Evolutionary conservation across 2,329 filamentous ascomycete genomes (phyloP), one percentile per base, ranked within the genome.

Genomic region (Ophiostoma fasciatum): DNA sequence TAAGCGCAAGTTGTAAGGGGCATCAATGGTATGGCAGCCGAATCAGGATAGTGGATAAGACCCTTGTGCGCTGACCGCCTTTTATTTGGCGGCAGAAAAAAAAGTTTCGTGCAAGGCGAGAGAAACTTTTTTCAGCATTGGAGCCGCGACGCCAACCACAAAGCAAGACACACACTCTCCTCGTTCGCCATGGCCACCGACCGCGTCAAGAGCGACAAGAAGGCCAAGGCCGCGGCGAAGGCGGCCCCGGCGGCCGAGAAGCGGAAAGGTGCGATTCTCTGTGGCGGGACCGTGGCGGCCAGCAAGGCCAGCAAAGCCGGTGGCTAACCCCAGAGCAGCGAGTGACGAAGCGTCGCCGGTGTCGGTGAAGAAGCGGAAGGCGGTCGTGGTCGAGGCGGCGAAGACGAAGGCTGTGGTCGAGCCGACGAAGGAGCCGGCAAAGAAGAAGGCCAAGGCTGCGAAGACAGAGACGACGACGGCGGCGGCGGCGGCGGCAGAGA

Each of bases 41-140:
- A n/a, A n/a, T n/a, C n/a, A n/a, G n/a, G n/a, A n/a, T n/a, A n/a
- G n/a, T n/a, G n/a, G n/a, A n/a, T n/a, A n/a, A n/a, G n/a, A n/a
- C n/a, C n/a, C n/a, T n/a, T 29, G 14, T 13, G n/a, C 4, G 3
- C 21, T 37, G 25, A 42, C 40, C 40, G 40, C 40, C 37, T 42
- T n/a, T 37, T 35, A 36, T 35, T 37, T 35, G 22, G 13, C 32
- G 40, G 40, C 40, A 42, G 40, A 40, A 42, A 42, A 42, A 42
- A 35, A 22, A 25, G 14, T 17, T 22, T 26, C 10, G 11, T 30
- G 26, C 33, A 38, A 39, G 28, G 20, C 13, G 25, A 18, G 13
- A 28, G 37, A 33, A 39, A 35, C 28, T 42, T 37, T 39, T 33
- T 27, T 19, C 19, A 18, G 28, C 28, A 22, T 30, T 29, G 9